Evolutionary conservation across 352 stramenopile species (phyloP), one percentile per base, ranked within the genome.

Genomic region (Globisporangium solare): DNA sequence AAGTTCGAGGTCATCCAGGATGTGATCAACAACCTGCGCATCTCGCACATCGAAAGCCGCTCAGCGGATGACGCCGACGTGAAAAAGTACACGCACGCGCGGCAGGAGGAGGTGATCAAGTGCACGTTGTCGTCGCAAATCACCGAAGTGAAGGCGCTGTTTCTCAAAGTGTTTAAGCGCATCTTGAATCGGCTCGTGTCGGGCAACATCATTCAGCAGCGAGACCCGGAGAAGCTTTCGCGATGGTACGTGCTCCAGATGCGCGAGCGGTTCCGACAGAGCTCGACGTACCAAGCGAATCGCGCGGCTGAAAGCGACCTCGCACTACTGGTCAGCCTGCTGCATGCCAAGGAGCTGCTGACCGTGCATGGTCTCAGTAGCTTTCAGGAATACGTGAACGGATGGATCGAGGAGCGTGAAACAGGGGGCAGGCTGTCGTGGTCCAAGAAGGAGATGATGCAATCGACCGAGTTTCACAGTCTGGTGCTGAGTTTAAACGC

Each of bases 1-100:
- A 96, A 98, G 67, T 97, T 98, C 39, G 90, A 98, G 39, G 76
- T 90, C 20, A 97, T 98, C 50, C 94, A 99, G 68, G 83, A 96
- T 31, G 93, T 99, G 2, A 86, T 99, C 37, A 66, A 88, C 6
- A 98, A 98, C 55, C 70, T 99, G 27, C 79, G 87, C 14, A 97
- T 98, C 56, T 90, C 82, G 18, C 83, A 96, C 63, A 98, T 99
- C 45, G 97, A 99, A 74, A 88, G 92, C 54, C 85, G 96, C 17
- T 95, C 79, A 2, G 96, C 98, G 18, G 89, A 98, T 42, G 97
- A 99, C 73, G 35, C 79, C 1, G 91, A 98, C 56, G 96, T 99
- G 15, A 91, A 88, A 31, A 85, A 86, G 46, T 93, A 93, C 61
- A 95, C 83, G 1, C 83, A 93, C 50, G 81, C 79, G 18, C 70